Evolutionary conservation across 345 rosid species (phyloP).

Genomic region (Euphorbia peplus): DNA sequence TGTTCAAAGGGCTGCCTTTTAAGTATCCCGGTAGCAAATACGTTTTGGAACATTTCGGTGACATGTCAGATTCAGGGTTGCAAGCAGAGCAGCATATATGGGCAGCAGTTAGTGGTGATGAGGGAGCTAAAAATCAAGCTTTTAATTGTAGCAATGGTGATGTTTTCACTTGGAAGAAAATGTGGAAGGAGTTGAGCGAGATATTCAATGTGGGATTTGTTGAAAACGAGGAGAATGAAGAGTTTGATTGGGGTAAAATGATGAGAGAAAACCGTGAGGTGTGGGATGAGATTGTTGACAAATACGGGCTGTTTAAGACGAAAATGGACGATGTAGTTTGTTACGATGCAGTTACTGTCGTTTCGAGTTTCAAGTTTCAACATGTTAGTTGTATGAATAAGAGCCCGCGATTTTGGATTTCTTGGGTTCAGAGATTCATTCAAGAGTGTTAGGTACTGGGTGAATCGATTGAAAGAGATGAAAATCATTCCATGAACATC

Average conservation of each 20-base stretch:
- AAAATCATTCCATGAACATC: slow-evolving; percentile 29
- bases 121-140: slow-evolving; percentile 27
- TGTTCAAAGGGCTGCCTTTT: slow-evolving; percentile 25
- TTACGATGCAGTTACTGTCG: slow-evolving; percentile 10
- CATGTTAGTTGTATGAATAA: slow-evolving; percentile 43
- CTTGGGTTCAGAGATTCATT: slow-evolving; percentile 19
- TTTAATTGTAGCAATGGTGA: slow-evolving; percentile 40
- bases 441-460: slow-evolving; percentile 29
- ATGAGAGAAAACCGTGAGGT: slow-evolving; percentile 26
- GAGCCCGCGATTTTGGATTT: slow-evolving; percentile 42
- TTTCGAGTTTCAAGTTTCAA: slow-evolving; percentile 33
- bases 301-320: slow-evolving; percentile 27
- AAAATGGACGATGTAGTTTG: slow-evolving; percentile 32
- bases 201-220: slow-evolving; percentile 26
- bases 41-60: slow-evolving; percentile 40
- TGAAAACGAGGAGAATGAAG: slow-evolving; percentile 27
- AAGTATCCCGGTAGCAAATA: slow-evolving; percentile 24
- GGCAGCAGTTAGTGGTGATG: slow-evolving; percentile 33
- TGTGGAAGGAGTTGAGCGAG: slow-evolving; percentile 23
- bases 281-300: slow-evolving; percentile 38
- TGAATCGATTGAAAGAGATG: slow-evolving; percentile 30
- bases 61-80: slow-evolving; percentile 27
- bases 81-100: slow-evolving; percentile 36
- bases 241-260: slow-evolving; percentile 19
- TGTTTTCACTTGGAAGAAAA: slow-evolving; percentile 35